Evolutionary conservation across 2,329 filamentous ascomycete genomes (phyloP).

Genomic region (Epichloe brachyelytri): DNA sequence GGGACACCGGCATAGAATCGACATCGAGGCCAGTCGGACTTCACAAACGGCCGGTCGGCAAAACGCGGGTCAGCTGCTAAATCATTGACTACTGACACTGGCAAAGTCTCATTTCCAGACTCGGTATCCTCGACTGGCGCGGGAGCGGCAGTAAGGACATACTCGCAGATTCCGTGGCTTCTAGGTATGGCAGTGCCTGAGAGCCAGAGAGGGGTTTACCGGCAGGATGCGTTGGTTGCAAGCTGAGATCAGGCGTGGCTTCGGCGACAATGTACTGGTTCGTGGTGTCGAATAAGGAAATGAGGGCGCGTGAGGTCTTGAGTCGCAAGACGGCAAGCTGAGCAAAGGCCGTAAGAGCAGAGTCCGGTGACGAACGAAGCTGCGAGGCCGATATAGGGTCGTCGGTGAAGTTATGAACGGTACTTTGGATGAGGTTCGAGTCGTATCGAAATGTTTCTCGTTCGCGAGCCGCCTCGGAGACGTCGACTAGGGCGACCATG

Average conservation of each 20-base stretch:
- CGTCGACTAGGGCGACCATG: conserved; percentile 1
- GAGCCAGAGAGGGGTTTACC: conserved; percentile 6
- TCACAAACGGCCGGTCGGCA: conserved; percentile 9
- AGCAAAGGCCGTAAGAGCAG: conserved; percentile 30
- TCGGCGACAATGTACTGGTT: conserved; percentile 35
- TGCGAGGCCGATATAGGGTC: conserved; percentile 3
- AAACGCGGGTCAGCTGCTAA: conserved; percentile 15
- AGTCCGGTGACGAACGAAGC: conserved; percentile 16
- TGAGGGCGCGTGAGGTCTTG: conserved; percentile 25
- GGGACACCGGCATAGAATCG: conserved; percentile 23
- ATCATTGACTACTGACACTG: not conserved
- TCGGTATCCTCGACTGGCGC: not conserved
- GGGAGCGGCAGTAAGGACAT: not conserved
- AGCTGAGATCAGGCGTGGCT: conserved; percentile 18
- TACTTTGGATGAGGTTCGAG: not conserved
- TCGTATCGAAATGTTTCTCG: conserved; percentile 3
- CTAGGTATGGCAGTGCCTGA: conserved; percentile 13
- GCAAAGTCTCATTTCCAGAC: not conserved
- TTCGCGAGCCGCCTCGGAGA: conserved; percentile 2
- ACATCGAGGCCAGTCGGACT: conserved; percentile 6
- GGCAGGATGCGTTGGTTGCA: not conserved
- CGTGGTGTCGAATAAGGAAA: conserved; percentile 34
- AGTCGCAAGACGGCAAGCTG: conserved; percentile 32
- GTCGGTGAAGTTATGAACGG: not conserved
- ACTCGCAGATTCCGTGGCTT: conserved; percentile 7